Percentiles rank a stretch among this genome's conserved stretches.
These are phyloP conservation scores for Carex arenaria DNA, from an alignment of 202 grass and related monocot genomes.

Conservation along the genomic window DNA sequence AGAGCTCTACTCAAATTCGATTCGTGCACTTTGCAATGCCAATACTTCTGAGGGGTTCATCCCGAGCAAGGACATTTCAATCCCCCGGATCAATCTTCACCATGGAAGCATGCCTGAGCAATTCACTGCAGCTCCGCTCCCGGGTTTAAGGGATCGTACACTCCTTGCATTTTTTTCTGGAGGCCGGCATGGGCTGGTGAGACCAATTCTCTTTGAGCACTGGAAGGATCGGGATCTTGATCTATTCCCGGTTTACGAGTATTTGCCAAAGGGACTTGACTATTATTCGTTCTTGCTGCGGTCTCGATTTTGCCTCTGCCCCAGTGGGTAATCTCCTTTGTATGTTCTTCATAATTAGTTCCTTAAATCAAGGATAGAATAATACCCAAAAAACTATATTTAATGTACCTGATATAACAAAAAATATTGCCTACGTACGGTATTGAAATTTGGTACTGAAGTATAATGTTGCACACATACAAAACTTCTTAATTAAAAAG, in stretches of 20 bases:
- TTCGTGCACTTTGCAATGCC: conserved; percentile 58
- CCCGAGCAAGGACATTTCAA: conserved; percentile 44
- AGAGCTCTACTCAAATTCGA: conserved; percentile 37
- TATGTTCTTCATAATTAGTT: background rate
- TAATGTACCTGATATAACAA: background rate
- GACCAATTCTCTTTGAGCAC: conserved; percentile 40
- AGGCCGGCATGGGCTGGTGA: conserved; percentile 41
- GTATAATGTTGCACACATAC: background rate
- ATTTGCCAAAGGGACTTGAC: conserved; percentile 19
- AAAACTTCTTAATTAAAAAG: no score
- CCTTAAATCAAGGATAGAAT: background rate
- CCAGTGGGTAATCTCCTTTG: conserved; percentile 33
- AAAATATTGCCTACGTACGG: no score
- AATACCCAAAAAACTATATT: background rate
- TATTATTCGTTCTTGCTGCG: conserved; percentile 50
- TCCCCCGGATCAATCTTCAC: conserved; percentile 57
- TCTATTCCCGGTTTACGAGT: conserved; percentile 43
- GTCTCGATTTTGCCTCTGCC: conserved; percentile 67
- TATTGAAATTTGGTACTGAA: background rate
- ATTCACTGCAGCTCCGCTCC: conserved; percentile 16
- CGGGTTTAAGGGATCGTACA: background rate
- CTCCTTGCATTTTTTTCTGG: conserved; percentile 71
- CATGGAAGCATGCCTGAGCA: conserved; percentile 36
- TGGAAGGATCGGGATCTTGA: conserved; percentile 41
- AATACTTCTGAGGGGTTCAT: conserved; percentile 64